These are phyloP conservation scores for Parascedosporium putredinis DNA, from an alignment of 2,329 filamentous ascomycete species.

Conservation along the genomic window DNA sequence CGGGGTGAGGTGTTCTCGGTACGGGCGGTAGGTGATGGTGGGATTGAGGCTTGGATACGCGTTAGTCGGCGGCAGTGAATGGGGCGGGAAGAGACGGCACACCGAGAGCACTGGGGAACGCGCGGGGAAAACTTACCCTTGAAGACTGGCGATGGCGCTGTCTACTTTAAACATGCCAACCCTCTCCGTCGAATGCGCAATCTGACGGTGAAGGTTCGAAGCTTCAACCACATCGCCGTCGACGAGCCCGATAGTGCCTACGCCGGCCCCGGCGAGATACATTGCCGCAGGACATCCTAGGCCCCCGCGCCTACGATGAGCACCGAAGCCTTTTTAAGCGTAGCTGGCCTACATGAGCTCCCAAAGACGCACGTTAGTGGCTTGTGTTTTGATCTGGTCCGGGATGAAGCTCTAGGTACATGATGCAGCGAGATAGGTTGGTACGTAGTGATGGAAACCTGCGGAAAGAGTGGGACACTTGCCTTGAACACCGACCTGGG, in stretches of 20 bases:
- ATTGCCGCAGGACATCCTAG: constrained; percentile 84
- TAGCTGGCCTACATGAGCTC: constrained; percentile 71
- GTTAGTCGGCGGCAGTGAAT: not conserved
- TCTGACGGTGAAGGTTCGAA: constrained; percentile 88
- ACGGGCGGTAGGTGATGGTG: constrained; percentile 50
- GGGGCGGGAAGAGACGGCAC: not conserved
- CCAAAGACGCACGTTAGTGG: too few species aligned
- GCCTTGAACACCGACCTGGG: constrained; percentile 69
- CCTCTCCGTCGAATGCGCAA: constrained; percentile 62
- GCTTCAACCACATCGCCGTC: constrained; percentile 82
- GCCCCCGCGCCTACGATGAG: constrained; percentile 82
- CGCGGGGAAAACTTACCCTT: constrained; percentile 29
- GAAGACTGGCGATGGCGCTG: constrained; percentile 55
- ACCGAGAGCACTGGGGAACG: not conserved
- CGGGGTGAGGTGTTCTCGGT: constrained; percentile 56
- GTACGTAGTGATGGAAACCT: too few species aligned
- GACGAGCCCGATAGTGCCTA: constrained; percentile 72
- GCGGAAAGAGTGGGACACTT: constrained; percentile 9
- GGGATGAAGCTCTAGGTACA: too few species aligned
- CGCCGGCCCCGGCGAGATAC: constrained; percentile 85
- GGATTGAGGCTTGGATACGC: constrained; percentile 60
- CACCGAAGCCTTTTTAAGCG: constrained; percentile 59
- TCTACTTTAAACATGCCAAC: constrained; percentile 73
- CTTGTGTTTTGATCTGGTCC: too few species aligned
- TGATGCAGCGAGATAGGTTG: too few species aligned